Evolutionary conservation across 2,329 filamentous ascomycete species (phyloP).

Genomic region (Clarireedia sp.): DNA sequence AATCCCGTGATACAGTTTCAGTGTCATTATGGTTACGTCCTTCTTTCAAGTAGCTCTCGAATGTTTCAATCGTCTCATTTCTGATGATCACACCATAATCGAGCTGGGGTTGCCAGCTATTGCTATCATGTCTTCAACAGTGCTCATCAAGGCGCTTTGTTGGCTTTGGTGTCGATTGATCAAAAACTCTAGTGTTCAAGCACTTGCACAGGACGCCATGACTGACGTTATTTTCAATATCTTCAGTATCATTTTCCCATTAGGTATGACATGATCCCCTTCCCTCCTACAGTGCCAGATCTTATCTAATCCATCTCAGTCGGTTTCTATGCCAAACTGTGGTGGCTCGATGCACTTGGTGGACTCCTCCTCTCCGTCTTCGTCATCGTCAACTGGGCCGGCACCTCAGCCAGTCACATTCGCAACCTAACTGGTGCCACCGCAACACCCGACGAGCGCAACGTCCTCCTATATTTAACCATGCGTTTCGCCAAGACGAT

Average conservation of each 20-base stretch:
- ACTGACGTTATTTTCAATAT: slow-evolving; percentile 59
- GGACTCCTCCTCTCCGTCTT: slow-evolving; percentile 55
- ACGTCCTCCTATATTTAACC: slow-evolving; percentile 52
- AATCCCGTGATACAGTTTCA: slow-evolving; percentile 33
- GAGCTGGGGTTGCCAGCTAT: slow-evolving; percentile 46
- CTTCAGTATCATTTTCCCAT: slow-evolving; percentile 52
- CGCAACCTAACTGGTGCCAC: slow-evolving; percentile 50
- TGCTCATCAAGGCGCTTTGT: slow-evolving; percentile 52
- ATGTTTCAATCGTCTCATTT: slow-evolving; percentile 49
- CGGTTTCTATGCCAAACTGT: slow-evolving; percentile 48
- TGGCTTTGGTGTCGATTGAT: slow-evolving; percentile 51
- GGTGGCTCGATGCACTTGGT: slow-evolving; percentile 60
- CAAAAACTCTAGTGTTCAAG: slow-evolving; percentile 57
- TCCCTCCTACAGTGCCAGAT: background rate
- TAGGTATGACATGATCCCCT: slow-evolving; percentile 28
- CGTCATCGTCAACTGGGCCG: slow-evolving; percentile 63
- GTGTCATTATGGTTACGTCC: slow-evolving; percentile 55
- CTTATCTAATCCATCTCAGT: slow-evolving; percentile 30
- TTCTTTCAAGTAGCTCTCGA: slow-evolving; percentile 54
- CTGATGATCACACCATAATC: slow-evolving; percentile 39
- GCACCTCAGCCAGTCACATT: slow-evolving; percentile 52
- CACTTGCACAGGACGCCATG: slow-evolving; percentile 55
- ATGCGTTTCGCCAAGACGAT: slow-evolving; percentile 48
- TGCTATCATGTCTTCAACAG: slow-evolving; percentile 47
- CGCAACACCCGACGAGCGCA: slow-evolving; percentile 41